Percentiles rank a stretch among this genome's conserved stretches.
Conservation (phyloP, 768 basidiomycete species). For the Boletellus emodensis region DNA sequence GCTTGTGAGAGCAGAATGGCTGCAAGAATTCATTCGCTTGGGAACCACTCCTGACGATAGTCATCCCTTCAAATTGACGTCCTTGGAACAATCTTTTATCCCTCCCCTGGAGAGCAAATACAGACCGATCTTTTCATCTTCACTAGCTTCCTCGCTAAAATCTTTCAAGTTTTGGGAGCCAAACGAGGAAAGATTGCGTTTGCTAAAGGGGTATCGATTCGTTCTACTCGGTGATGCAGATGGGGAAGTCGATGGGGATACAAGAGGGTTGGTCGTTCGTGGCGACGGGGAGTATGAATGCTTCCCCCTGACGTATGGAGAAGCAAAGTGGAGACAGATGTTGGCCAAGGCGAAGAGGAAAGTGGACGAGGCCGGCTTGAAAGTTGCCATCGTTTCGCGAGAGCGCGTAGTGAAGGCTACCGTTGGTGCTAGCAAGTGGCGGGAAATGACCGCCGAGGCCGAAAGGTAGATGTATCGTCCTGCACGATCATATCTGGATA, state of each 20-base stretch:
- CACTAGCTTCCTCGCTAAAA: conserved; percentile 47
- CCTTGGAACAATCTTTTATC: conserved; percentile 49
- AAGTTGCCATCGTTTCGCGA: conserved; percentile 52
- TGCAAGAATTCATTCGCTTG: conserved; percentile 54
- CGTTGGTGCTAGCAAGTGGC: conserved; percentile 55
- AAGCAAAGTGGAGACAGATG: conserved; percentile 47
- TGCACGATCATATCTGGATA: background rate
- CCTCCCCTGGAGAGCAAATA: conserved; percentile 54
- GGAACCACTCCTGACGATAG: conserved; percentile 36
- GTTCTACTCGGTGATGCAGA: conserved; percentile 56
- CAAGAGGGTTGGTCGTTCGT: conserved; percentile 51
- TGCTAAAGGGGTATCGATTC: conserved; percentile 54
- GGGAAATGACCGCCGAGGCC: conserved; percentile 47
- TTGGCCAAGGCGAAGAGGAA: conserved; percentile 52
- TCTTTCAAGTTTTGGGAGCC: conserved; percentile 60
- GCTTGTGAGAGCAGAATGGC: conserved; percentile 67
- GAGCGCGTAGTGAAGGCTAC: conserved; percentile 42
- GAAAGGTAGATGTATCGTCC: conserved; percentile 38
- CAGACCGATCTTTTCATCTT: conserved; percentile 53
- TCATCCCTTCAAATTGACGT: conserved; percentile 31
- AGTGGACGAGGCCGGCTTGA: conserved; percentile 38
- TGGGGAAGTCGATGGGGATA: conserved; percentile 44
- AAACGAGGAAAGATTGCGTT: conserved; percentile 54
- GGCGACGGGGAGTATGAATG: conserved; percentile 62
- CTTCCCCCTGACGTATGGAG: conserved; percentile 50